phyloP scores from a whole-genome alignment of 352 stramenopile species.

The Phytophthora capsici region DNA sequence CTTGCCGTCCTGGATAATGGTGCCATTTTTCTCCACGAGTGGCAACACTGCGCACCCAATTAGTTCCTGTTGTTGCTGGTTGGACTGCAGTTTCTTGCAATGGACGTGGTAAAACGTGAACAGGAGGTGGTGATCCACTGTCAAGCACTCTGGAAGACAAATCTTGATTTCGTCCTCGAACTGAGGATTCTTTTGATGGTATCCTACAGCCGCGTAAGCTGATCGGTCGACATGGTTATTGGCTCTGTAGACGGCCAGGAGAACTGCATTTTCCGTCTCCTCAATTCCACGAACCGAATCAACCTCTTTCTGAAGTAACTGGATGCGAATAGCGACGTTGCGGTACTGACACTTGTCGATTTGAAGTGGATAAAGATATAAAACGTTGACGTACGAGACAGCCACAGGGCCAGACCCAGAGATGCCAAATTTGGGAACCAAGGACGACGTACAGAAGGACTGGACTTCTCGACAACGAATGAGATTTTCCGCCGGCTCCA shows the following conservation, averaged over 20 bases:
- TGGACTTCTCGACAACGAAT: constrained; percentile 64
- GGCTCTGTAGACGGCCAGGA: constrained; percentile 46
- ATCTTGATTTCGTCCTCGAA: constrained; percentile 84
- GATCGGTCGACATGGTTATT: constrained; percentile 36
- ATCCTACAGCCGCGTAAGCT: constrained; percentile 64
- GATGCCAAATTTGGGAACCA: constrained; percentile 44
- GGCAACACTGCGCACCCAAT: constrained; percentile 62
- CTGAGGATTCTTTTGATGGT: constrained; percentile 79
- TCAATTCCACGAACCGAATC: constrained; percentile 51
- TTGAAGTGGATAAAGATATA: constrained; percentile 75
- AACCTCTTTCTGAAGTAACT: constrained; percentile 61
- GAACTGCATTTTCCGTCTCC: constrained; percentile 38
- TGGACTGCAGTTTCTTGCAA: constrained; percentile 75
- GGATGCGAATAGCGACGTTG: constrained; percentile 71
- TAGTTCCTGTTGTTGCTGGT: constrained; percentile 71
- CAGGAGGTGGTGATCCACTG: constrained; percentile 56
- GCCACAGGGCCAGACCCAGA: constrained; percentile 61
- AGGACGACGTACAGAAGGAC: constrained; percentile 56
- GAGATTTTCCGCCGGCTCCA: constrained; percentile 1
- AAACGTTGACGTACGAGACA: constrained; percentile 56
- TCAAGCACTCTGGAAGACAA: constrained; percentile 59
- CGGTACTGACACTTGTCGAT: constrained; percentile 73
- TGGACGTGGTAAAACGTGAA: constrained; percentile 87
- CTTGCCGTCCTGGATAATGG: constrained; percentile 54
- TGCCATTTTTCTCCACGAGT: constrained; percentile 54